These are phyloP conservation scores for Monosporascus ibericus DNA, from an alignment of 2,329 filamentous ascomycete species.

Conservation along the genomic window DNA sequence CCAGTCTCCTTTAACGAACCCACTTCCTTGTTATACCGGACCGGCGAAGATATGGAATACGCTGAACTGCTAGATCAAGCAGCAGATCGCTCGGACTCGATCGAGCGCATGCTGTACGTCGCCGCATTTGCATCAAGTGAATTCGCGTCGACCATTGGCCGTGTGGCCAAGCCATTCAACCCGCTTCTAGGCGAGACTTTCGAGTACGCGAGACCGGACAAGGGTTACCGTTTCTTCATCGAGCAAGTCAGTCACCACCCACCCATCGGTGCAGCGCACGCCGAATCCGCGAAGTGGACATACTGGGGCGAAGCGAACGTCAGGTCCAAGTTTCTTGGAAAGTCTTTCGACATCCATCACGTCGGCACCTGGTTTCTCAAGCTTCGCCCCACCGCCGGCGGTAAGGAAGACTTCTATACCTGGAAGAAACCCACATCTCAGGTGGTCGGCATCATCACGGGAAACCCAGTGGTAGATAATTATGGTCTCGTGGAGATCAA, in stretches of 20 bases:
- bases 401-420: constrained; percentile 82
- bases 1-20: constrained; percentile 98
- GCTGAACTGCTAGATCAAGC: constrained; percentile 86
- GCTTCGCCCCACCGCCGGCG: constrained; percentile 68
- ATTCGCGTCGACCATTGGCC: constrained; percentile 93
- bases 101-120: constrained; percentile 89
- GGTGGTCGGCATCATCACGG: constrained; percentile 97
- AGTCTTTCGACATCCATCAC: constrained; percentile 94
- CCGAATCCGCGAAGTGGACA: constrained; percentile 89
- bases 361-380: constrained; percentile 95
- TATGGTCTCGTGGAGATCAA: constrained; percentile 96
- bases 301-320: constrained; percentile 96
- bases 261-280: constrained; percentile 86
- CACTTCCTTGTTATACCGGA: constrained; percentile 88
- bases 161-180: constrained; percentile 97
- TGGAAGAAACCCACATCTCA: constrained; percentile 99
- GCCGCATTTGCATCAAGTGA: constrained; percentile 94
- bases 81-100: constrained; percentile 76
- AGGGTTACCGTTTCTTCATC: constrained; percentile 96
- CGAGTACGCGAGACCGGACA: constrained; percentile 91
- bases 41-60: constrained; percentile 97
- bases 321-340: constrained; percentile 95
- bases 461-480: constrained; percentile 94
- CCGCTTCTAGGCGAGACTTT: constrained; percentile 94
- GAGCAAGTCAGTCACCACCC: constrained; percentile 98